Evolutionary conservation across 2,329 filamentous ascomycete species (phyloP).

Genomic region (Mycogone perniciosa): DNA sequence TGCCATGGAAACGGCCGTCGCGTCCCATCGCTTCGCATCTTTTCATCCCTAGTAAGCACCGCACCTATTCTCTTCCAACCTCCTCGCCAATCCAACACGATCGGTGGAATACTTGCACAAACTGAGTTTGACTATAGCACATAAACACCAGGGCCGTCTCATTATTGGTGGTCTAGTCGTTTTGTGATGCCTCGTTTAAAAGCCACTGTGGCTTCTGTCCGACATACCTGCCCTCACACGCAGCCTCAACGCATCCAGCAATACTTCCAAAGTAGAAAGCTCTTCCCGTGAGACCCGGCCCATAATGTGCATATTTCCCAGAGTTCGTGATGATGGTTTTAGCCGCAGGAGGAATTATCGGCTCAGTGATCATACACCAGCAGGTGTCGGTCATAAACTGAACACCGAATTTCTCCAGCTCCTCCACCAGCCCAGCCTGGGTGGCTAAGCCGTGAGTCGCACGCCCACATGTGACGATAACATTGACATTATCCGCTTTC

Average conservation of each 20-base stretch:
- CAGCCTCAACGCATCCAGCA: conserved; percentile 19
- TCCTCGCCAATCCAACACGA: no score
- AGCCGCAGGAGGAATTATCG: conserved; percentile 25
- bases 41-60: no score
- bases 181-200: no score
- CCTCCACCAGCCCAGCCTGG: conserved; percentile 23
- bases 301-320: conserved; percentile 41
- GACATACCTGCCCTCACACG: conserved; percentile 10
- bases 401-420: conserved; percentile 31
- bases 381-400: conserved; percentile 38
- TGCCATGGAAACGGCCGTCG: no score
- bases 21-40: no score
- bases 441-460: conserved; percentile 8
- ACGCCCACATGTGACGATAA: conserved; percentile 17
- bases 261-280: conserved; percentile 22
- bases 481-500: conserved; percentile 15
- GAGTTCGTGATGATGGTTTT: conserved; percentile 39
- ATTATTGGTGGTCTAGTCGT: no score
- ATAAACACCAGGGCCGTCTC: no score
- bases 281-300: conserved; percentile 20
- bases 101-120: no score
- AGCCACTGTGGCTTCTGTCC: no score
- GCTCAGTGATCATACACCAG: conserved; percentile 41
- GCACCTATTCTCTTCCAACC: no score
- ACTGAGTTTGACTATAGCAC: no score